Conservation (phyloP, 768 basidiomycete species). For the Boletus sp. region DNA sequence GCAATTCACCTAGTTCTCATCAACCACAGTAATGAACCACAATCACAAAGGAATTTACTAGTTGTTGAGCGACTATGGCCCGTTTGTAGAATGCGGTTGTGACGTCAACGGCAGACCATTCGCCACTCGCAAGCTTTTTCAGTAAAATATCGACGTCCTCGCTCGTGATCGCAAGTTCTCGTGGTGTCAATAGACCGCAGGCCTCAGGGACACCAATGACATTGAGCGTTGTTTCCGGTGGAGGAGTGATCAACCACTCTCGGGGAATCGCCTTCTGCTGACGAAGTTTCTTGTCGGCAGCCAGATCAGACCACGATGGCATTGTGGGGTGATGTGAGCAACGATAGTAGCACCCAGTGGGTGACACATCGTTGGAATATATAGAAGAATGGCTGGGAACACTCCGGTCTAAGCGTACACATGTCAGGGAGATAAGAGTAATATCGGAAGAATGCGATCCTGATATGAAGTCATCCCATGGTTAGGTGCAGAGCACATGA, state of each 20-base stretch:
- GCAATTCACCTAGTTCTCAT: slow-evolving; percentile 60
- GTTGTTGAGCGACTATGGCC: slow-evolving; percentile 75
- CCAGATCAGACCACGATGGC: slow-evolving; percentile 49
- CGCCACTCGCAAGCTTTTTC: slow-evolving; percentile 46
- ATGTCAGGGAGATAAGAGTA: slow-evolving; percentile 6
- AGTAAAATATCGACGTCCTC: slow-evolving; percentile 45
- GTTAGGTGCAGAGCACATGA: neutral
- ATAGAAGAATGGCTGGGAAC: slow-evolving; percentile 5
- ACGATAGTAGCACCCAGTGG: neutral
- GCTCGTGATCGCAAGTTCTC: slow-evolving; percentile 61
- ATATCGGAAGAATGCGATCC: neutral
- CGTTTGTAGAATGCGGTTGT: slow-evolving; percentile 73
- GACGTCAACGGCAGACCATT: slow-evolving; percentile 65
- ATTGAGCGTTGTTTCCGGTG: slow-evolving; percentile 46
- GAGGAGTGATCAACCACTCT: slow-evolving; percentile 56
- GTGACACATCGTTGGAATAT: slow-evolving; percentile 2
- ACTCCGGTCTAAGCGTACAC: neutral
- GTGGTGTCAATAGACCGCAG: slow-evolving; percentile 53
- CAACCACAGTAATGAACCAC: neutral
- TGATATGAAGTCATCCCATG: neutral
- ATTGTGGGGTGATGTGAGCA: slow-evolving; percentile 1
- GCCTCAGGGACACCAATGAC: slow-evolving; percentile 52
- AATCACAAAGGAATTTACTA: slow-evolving; percentile 44
- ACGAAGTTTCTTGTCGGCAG: slow-evolving; percentile 48
- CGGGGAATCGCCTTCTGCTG: slow-evolving; percentile 58